Evolutionary conservation across 2,329 filamentous ascomycete genomes (phyloP).

Genomic region (Verticillium zaregamsianum): DNA sequence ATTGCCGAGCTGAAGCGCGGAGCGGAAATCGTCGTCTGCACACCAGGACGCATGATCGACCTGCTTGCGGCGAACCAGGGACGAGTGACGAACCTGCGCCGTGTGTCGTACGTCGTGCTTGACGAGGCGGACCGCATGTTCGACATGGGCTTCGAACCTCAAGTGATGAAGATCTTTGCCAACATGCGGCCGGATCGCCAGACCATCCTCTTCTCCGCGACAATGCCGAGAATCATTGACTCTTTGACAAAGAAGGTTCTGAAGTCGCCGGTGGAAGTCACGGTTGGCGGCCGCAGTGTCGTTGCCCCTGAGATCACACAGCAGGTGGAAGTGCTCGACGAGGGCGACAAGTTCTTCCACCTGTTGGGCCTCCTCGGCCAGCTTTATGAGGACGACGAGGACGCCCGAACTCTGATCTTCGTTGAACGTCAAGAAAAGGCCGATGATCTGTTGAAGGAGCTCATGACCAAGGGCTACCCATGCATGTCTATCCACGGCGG

Average conservation of each 20-base stretch:
- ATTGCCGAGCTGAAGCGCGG: slow-evolving; percentile 95
- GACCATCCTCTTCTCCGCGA: slow-evolving; percentile 93
- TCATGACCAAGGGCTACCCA: slow-evolving; percentile 80
- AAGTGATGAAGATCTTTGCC: slow-evolving; percentile 93
- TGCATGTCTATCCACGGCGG: slow-evolving; percentile 93
- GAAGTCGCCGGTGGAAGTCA: slow-evolving; percentile 81
- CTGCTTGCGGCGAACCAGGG: slow-evolving; percentile 88
- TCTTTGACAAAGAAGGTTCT: slow-evolving; percentile 85
- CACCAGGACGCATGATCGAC: slow-evolving; percentile 93
- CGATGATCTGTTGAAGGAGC: slow-evolving; percentile 71
- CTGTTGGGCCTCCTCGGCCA: slow-evolving; percentile 84
- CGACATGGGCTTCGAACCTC: slow-evolving; percentile 98
- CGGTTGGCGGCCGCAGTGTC: slow-evolving; percentile 81
- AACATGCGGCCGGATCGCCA: slow-evolving; percentile 91
- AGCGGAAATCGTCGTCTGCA: slow-evolving; percentile 92
- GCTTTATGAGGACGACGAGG: slow-evolving; percentile 81
- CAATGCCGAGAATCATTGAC: slow-evolving; percentile 92
- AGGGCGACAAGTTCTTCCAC: slow-evolving; percentile 78
- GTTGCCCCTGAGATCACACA: slow-evolving; percentile 93
- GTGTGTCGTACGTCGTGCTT: slow-evolving; percentile 90
- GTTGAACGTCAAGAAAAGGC: slow-evolving; percentile 90
- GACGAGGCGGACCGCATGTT: slow-evolving; percentile 99
- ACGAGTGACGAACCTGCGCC: slow-evolving; percentile 84
- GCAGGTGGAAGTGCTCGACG: slow-evolving; percentile 80
- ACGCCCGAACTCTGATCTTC: slow-evolving; percentile 85